A percentile compares a stretch with the other conserved stretches of the same genome.
phyloP scores from a whole-genome alignment of 2,329 filamentous ascomycete species.

The Colletotrichum phormii region DNA sequence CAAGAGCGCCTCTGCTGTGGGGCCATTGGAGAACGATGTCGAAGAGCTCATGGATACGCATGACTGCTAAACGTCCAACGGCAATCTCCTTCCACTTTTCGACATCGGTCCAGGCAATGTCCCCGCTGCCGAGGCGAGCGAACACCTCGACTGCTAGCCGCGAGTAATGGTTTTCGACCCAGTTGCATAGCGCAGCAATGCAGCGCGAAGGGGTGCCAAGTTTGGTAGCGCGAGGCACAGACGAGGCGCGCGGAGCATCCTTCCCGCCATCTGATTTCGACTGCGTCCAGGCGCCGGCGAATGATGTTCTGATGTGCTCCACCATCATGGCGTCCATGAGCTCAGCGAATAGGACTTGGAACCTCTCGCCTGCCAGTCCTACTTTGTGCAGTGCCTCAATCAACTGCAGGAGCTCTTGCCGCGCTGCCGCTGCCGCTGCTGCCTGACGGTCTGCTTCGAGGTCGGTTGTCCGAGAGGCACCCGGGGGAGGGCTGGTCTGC shows the following conservation, averaged over 20 bases:
- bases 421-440: conserved; percentile 48
- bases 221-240: conserved; percentile 38
- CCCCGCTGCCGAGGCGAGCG: conserved; percentile 54
- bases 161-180: conserved; percentile 76
- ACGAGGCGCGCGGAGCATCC: conserved; percentile 41
- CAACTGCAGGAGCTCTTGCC: conserved; percentile 65
- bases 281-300: conserved; percentile 70
- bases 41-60: conserved; percentile 79
- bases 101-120: conserved; percentile 66
- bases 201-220: conserved; percentile 60
- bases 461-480: conserved; percentile 25
- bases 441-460: conserved; percentile 44
- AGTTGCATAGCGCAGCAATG: conserved; percentile 70
- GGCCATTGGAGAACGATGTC: conserved; percentile 85
- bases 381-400: conserved; percentile 71
- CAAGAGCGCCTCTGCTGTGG: conserved; percentile 74
- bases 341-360: conserved; percentile 78
- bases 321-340: conserved; percentile 76
- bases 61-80: conserved; percentile 73
- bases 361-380: conserved; percentile 75
- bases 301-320: conserved; percentile 70
- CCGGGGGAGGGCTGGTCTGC: conserved; percentile 30
- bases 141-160: conserved; percentile 74
- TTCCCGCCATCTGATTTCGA: conserved; percentile 41
- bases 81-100: conserved; percentile 79